Evolutionary conservation across 306 rosid genomes (phyloP).

Genomic region (Cotoneaster glaucophyllus): DNA sequence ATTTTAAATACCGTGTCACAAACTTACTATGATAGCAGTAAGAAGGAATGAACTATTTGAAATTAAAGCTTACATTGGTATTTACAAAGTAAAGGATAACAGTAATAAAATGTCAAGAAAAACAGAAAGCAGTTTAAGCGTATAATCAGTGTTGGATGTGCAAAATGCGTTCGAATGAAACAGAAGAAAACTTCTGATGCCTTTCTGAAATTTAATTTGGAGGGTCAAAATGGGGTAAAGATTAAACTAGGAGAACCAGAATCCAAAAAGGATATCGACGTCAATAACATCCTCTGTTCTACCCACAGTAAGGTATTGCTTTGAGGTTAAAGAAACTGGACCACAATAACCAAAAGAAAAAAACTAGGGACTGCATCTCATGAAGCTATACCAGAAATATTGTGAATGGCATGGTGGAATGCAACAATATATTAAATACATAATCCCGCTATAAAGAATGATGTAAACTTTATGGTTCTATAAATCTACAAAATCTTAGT

Average conservation of each 20-base stretch:
- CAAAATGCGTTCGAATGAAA: background rate
- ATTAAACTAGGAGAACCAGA: background rate
- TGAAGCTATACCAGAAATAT: background rate
- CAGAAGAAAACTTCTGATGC: background rate
- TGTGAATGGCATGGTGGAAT: background rate
- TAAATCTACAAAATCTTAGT: background rate
- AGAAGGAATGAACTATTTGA: background rate
- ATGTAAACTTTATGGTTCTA: background rate
- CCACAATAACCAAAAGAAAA: background rate
- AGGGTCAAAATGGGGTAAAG: too few relatives aligned
- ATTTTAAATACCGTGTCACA: constrained; percentile 16
- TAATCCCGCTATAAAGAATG: background rate
- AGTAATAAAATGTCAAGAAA: background rate
- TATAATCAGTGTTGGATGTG: background rate
- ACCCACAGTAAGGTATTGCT: background rate
- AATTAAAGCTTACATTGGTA: background rate
- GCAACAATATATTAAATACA: background rate
- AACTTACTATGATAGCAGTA: background rate
- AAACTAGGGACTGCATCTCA: background rate
- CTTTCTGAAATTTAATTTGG: background rate
- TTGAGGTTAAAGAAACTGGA: background rate
- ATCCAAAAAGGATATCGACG: background rate
- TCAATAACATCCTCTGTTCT: background rate
- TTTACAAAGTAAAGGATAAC: background rate
- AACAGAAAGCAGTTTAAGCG: background rate